phyloP scores from a whole-genome alignment of 2,329 filamentous ascomycete species.

The Pyricularia pennisetigena region DNA sequence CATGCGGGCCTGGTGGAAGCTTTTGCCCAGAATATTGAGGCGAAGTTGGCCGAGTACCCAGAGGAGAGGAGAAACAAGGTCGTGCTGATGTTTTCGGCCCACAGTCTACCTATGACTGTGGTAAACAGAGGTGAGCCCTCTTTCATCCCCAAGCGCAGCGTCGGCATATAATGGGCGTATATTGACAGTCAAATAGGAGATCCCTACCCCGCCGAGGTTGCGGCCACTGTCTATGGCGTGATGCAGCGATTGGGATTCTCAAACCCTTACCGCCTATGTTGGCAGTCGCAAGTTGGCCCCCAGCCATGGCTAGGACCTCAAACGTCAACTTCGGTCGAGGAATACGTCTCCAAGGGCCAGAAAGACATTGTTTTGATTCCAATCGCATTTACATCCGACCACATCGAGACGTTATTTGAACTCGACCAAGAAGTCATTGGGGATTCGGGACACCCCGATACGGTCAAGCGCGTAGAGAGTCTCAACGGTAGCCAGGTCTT shows the following conservation, averaged over 20 bases:
- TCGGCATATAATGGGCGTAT: conserved; percentile 16
- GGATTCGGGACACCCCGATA: conserved; percentile 67
- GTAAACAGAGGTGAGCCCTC: conserved; percentile 67
- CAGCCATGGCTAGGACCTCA: conserved; percentile 93
- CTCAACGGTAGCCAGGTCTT: conserved; percentile 87
- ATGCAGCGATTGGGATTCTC: conserved; percentile 82
- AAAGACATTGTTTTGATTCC: conserved; percentile 87
- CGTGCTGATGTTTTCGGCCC: conserved; percentile 85
- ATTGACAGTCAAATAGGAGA: conserved; percentile 50
- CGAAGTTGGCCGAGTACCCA: conserved; percentile 74
- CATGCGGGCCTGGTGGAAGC: conserved; percentile 85
- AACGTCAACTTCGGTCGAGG: conserved; percentile 76
- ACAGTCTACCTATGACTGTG: conserved; percentile 93
- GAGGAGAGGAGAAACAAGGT: conserved; percentile 70
- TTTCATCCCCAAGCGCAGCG: background rate
- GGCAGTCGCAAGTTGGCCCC: conserved; percentile 97
- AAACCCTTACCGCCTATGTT: conserved; percentile 88
- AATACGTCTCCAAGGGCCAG: conserved; percentile 84
- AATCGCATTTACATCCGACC: conserved; percentile 97
- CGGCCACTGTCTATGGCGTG: conserved; percentile 92
- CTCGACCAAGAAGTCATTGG: conserved; percentile 92
- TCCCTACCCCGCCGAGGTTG: conserved; percentile 90
- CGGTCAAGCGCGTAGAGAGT: conserved; percentile 82
- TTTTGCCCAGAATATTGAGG: conserved; percentile 86
- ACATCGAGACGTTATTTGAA: conserved; percentile 95